These are phyloP conservation scores for Phytophthora parvispora DNA, from an alignment of 352 stramenopile genomes.

Conservation along the genomic window DNA sequence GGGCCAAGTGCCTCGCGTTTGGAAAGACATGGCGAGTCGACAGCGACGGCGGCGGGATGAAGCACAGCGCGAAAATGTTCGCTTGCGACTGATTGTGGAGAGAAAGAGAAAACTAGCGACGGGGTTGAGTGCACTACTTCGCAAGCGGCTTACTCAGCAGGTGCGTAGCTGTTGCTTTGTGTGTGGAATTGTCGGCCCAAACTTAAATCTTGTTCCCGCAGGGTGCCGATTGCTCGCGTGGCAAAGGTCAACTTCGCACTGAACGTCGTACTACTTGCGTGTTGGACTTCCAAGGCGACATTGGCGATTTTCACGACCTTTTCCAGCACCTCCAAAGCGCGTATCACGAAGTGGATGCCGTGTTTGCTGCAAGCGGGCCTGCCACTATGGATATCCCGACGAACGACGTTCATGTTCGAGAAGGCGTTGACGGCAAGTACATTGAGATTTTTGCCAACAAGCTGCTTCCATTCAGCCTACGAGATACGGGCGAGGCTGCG, in stretches of 20 bases:
- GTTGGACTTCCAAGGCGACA: conserved; percentile 38
- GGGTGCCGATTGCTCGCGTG: conserved; percentile 9
- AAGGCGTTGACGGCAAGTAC: conserved; percentile 28
- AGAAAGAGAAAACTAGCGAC: conserved; percentile 35
- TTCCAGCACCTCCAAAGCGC: conserved; percentile 43
- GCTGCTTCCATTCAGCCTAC: conserved; percentile 33
- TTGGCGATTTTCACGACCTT: conserved; percentile 43
- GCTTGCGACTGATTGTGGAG: conserved; percentile 33
- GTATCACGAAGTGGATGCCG: conserved; percentile 40
- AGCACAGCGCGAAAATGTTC: conserved; percentile 39
- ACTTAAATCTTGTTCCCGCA: not conserved
- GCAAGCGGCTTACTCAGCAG: conserved; percentile 33
- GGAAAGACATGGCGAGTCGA: conserved; percentile 29
- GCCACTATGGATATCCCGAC: conserved; percentile 16
- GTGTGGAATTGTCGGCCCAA: too few species aligned
- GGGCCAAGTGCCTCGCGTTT: conserved; percentile 15
- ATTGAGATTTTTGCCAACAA: conserved; percentile 41
- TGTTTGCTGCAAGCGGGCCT: conserved; percentile 37
- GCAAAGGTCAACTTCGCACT: not conserved
- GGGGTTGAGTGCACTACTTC: conserved; percentile 25
- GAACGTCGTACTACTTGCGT: conserved; percentile 12
- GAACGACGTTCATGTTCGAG: conserved; percentile 33
- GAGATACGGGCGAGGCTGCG: conserved; percentile 24
- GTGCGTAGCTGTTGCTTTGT: conserved; percentile 4
- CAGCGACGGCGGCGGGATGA: conserved; percentile 22